Evolutionary conservation across 257 asterid genomes (phyloP).

Genomic region (Salvia miltiorrhiza): DNA sequence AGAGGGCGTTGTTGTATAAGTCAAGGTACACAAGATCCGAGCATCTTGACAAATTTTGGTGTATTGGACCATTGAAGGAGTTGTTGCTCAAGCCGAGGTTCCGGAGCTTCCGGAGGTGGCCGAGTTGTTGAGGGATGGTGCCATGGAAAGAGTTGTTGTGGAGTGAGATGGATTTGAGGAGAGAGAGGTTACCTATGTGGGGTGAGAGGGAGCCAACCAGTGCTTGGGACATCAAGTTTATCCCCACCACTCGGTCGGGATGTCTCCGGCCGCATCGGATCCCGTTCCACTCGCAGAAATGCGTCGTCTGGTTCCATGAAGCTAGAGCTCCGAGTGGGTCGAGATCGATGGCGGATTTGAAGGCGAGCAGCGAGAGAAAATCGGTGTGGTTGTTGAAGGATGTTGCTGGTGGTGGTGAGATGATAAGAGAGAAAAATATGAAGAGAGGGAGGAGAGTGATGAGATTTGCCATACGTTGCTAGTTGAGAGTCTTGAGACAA

Average conservation of each 20-base stretch:
- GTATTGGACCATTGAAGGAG: neutral
- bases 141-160: neutral
- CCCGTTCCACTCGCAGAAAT: constrained; percentile 6
- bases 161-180: neutral
- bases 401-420: neutral
- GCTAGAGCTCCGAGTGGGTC: neutral
- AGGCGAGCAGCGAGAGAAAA: neutral
- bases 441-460: too few relatives aligned
- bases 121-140: neutral
- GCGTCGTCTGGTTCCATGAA: constrained; percentile 3
- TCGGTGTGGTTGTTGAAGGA: neutral
- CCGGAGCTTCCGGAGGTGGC: neutral
- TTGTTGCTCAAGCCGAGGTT: neutral
- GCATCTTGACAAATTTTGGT: neutral
- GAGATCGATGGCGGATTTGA: neutral
- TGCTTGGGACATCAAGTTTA: neutral
- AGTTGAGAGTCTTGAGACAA: too few relatives aligned
- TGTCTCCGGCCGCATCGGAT: neutral
- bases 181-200: neutral
- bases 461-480: too few relatives aligned
- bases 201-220: neutral
- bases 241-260: neutral
- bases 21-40: neutral
- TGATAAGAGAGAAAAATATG: too few relatives aligned
- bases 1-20: neutral